Base-by-base conservation (phyloP, 495 filamentous ascomycete genomes). In the Haplographium delicatum region DNA sequence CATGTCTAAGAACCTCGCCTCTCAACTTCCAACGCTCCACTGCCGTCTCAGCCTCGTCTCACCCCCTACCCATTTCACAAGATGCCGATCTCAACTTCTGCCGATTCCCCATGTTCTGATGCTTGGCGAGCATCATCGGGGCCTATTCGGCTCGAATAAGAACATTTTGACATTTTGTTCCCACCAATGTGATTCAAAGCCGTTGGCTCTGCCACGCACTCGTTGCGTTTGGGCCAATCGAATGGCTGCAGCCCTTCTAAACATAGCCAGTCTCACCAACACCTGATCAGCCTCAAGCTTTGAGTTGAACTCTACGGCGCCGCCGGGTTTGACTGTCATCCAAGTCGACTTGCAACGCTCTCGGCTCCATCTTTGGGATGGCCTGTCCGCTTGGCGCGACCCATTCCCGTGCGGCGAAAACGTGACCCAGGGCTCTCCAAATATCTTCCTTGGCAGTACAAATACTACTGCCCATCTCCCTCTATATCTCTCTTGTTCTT, bases 401-500 rank as follows among this genome's bases (percentile, higher is more conserved):
- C 40, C 33, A n/a, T 13, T 2, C 11, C 31, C n/a, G 15, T 48
- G 18, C 19, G 24, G 34, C 38, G 11, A 20, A 7, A 6, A 20
- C 15, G 23, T 15, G 20, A 43, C 9, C 7, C 48, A 43, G 23
- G 38, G 40, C 30, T 44, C n/a, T 34, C 9, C 27, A 20, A 22
- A 3, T 19, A 20, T 11, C 16, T 35, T 34, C 33, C 54, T 55
- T 61, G 47, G 47, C 50, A 55, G 27, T 70, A 69, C 66, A 71
- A 69, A 67, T 71, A 71, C 34, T 39, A 47, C 51, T 50, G 40
- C 19, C 26, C 26, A 16, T 43, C 34, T 23, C 54, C 50, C 50
- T 51, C 53, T 50, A 51, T 35, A 48, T 58, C n/a, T n/a, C n/a
- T n/a, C 48, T 33, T 46, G 33, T 22, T n/a, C 44, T 33, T 26